These are phyloP conservation scores for Solanum raphanifolium DNA, from an alignment of 257 asterid genomes.

Conservation along the genomic window DNA sequence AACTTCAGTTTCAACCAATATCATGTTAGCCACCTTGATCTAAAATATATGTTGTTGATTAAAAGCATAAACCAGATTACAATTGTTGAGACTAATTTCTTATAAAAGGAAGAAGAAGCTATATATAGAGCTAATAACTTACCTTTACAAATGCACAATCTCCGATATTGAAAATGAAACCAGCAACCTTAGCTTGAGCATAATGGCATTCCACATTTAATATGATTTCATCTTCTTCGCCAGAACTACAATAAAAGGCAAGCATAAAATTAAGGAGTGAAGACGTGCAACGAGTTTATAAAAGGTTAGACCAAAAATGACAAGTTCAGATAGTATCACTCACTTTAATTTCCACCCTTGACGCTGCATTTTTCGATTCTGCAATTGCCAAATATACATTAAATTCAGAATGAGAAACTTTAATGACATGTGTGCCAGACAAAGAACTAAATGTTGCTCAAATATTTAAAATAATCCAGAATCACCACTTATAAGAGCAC, in stretches of 20 bases:
- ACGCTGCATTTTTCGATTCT: constrained; percentile 39
- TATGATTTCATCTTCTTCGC: constrained; percentile 77
- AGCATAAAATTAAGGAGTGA: constrained; percentile 10
- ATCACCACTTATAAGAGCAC: background rate
- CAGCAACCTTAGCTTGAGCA: constrained; percentile 60
- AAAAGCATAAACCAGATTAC: background rate
- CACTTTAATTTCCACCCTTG: constrained; percentile 61
- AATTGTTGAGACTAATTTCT: background rate
- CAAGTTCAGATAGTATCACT: constrained; percentile 39
- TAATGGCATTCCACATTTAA: constrained; percentile 70
- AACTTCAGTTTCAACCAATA: background rate
- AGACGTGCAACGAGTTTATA: background rate
- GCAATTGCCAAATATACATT: constrained; percentile 21
- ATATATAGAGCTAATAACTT: background rate
- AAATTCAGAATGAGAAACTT: background rate
- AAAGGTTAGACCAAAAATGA: constrained; percentile 19
- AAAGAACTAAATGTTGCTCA: background rate
- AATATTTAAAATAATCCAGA: background rate
- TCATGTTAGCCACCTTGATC: background rate
- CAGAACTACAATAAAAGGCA: constrained; percentile 34
- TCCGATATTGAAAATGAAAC: constrained; percentile 42
- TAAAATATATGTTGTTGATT: background rate
- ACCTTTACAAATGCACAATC: constrained; percentile 80
- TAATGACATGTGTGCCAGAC: background rate
- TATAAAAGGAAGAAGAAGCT: background rate